These are phyloP conservation scores for Termitomyces sp. DNA, from an alignment of 768 basidiomycete genomes.

Conservation along the genomic window DNA sequence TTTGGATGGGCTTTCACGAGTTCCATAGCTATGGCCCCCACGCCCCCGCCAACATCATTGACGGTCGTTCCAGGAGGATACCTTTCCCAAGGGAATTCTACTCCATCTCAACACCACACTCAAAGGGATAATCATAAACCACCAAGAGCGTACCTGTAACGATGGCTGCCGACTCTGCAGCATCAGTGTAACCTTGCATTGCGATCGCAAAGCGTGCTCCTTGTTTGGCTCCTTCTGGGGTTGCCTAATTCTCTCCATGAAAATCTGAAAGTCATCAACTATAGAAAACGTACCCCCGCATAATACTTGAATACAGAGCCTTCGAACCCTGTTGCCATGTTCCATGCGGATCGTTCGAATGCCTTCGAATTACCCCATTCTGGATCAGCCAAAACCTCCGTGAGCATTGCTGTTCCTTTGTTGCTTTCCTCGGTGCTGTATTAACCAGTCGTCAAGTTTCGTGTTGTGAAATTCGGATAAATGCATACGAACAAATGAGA, in stretches of 20 bases:
- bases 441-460: too few relatives aligned
- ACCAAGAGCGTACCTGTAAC: background rate
- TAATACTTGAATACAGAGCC: background rate
- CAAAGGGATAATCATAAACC: too few relatives aligned
- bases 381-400: too few relatives aligned
- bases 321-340: background rate
- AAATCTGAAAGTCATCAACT: background rate
- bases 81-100: too few relatives aligned
- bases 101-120: too few relatives aligned
- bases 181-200: background rate
- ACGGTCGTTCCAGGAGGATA: too few relatives aligned
- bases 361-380: background rate
- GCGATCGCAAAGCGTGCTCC: background rate
- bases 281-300: too few relatives aligned
- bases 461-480: too few relatives aligned
- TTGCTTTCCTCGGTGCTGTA: background rate
- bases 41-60: constrained; percentile 26
- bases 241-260: background rate
- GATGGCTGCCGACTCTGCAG: background rate
- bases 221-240: background rate
- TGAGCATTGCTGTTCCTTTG: background rate
- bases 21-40: constrained; percentile 28
- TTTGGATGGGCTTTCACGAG: constrained; percentile 33
- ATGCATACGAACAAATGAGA: too few relatives aligned
- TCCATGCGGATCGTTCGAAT: background rate